These are phyloP conservation scores for Phaeoacremonium minimum DNA, from an alignment of 2,329 filamentous ascomycete species.

Conservation along the genomic window DNA sequence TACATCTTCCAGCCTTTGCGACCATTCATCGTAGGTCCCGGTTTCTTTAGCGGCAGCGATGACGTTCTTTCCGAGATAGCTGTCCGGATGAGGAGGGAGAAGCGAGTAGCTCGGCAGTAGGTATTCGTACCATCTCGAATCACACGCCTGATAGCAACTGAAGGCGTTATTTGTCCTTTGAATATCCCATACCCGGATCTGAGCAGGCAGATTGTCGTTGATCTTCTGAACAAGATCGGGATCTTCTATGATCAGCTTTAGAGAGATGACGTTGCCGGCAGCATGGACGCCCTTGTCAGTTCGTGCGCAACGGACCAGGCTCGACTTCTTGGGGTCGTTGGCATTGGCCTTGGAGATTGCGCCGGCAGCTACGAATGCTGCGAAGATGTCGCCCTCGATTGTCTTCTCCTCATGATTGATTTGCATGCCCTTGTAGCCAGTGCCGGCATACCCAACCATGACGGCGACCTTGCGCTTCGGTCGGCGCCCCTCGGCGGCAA, in stretches of 20 bases:
- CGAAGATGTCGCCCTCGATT: slow-evolving; percentile 93
- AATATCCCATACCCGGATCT: slow-evolving; percentile 95
- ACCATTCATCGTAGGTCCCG: slow-evolving; percentile 65
- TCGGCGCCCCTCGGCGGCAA: slow-evolving; percentile 77
- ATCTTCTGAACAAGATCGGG: slow-evolving; percentile 84
- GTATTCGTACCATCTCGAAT: slow-evolving; percentile 97
- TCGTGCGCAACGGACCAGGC: slow-evolving; percentile 85
- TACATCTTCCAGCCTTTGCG: slow-evolving; percentile 70
- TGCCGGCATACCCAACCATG: slow-evolving; percentile 91
- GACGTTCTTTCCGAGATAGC: slow-evolving; percentile 79
- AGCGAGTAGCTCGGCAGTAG: slow-evolving; percentile 91
- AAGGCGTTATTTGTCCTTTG: slow-evolving; percentile 86
- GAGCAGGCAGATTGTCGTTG: slow-evolving; percentile 76
- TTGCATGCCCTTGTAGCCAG: slow-evolving; percentile 97
- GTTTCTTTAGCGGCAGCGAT: slow-evolving; percentile 72
- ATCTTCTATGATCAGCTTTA: slow-evolving; percentile 96
- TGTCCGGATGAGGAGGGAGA: slow-evolving; percentile 85
- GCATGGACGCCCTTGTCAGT: slow-evolving; percentile 98
- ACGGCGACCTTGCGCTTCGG: slow-evolving; percentile 97
- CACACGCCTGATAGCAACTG: slow-evolving; percentile 91
- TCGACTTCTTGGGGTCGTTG: slow-evolving; percentile 93
- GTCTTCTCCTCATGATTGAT: slow-evolving; percentile 80
- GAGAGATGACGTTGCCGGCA: slow-evolving; percentile 87
- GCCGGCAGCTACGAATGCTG: slow-evolving; percentile 83
- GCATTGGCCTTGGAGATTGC: slow-evolving; percentile 97